A percentile compares a stretch with the other conserved stretches of the same genome.
These are phyloP conservation scores for Xerocomus potaroensis DNA, from an alignment of 768 basidiomycete genomes.

Conservation along the genomic window DNA sequence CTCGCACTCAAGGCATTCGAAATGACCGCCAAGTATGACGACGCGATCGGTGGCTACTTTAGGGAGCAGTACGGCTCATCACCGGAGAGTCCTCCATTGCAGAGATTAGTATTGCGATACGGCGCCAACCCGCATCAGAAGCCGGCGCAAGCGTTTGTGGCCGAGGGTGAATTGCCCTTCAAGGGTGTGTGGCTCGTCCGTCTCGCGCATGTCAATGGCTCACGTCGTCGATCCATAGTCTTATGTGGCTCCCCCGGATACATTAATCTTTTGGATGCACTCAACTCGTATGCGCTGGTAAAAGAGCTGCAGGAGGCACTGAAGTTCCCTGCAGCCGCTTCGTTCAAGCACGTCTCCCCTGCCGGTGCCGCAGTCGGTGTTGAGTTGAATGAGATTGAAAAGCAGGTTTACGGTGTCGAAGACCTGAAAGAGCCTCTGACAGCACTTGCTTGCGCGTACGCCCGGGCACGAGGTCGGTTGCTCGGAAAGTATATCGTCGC, in stretches of 20 bases:
- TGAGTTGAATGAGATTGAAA: constrained; percentile 76
- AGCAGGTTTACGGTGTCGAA: constrained; percentile 94
- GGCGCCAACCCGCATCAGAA: constrained; percentile 99
- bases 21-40: constrained; percentile 92
- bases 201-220: background rate
- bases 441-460: constrained; percentile 88
- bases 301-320: constrained; percentile 89
- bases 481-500: background rate
- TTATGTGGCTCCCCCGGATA: constrained; percentile 95
- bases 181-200: constrained; percentile 51
- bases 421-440: constrained; percentile 90
- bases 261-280: constrained; percentile 95
- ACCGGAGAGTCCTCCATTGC: constrained; percentile 71
- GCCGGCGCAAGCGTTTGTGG: constrained; percentile 94
- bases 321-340: constrained; percentile 89
- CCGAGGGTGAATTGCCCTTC: constrained; percentile 87
- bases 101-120: constrained; percentile 84
- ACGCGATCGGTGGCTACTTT: constrained; percentile 95
- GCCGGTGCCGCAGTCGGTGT: constrained; percentile 95
- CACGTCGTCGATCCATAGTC: constrained; percentile 41
- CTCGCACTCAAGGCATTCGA: constrained; percentile 97
- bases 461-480: constrained; percentile 80
- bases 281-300: constrained; percentile 96
- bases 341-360: constrained; percentile 99
- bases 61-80: constrained; percentile 91